A percentile compares a stretch with the other conserved stretches of the same genome.
Conservation (phyloP, 345 rosid genomes). For the Sisymbrium altissimum region DNA sequence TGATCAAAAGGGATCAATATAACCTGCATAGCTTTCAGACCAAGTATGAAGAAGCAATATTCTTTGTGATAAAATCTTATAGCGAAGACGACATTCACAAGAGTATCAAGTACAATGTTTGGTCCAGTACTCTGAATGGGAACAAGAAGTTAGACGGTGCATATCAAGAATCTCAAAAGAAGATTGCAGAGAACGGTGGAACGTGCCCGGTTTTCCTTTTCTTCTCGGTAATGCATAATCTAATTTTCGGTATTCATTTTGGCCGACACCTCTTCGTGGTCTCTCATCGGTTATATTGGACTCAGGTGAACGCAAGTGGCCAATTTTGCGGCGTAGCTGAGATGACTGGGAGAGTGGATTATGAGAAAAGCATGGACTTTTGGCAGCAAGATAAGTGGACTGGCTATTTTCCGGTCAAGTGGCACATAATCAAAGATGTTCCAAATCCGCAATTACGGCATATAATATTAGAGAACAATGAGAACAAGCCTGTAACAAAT, state of each 20-base stretch:
- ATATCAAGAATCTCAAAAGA: conserved; percentile 45
- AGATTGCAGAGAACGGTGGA: conserved; percentile 35
- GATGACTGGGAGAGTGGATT: conserved; percentile 61
- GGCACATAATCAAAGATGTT: conserved; percentile 71
- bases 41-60: conserved; percentile 45
- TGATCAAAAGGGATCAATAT: conserved; percentile 46
- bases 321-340: conserved; percentile 75
- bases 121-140: conserved; percentile 69
- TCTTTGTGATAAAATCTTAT: conserved; percentile 66
- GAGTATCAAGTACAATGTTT: conserved; percentile 66
- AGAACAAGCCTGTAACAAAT: conserved; percentile 67
- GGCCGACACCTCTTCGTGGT: background rate
- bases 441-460: conserved; percentile 57
- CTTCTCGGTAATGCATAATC: conserved; percentile 48
- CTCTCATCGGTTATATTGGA: conserved; percentile 3
- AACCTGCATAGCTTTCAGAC: conserved; percentile 48
- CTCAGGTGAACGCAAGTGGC: conserved; percentile 75
- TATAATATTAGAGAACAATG: conserved; percentile 65
- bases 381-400: conserved; percentile 86
- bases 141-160: conserved; percentile 58
- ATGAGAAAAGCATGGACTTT: conserved; percentile 59
- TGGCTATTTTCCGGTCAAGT: conserved; percentile 63
- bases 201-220: conserved; percentile 59
- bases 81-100: conserved; percentile 69
- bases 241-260: background rate